Conservation (phyloP, 1,284 basidiomycete species). For the Trichosporon faecale region DNA sequence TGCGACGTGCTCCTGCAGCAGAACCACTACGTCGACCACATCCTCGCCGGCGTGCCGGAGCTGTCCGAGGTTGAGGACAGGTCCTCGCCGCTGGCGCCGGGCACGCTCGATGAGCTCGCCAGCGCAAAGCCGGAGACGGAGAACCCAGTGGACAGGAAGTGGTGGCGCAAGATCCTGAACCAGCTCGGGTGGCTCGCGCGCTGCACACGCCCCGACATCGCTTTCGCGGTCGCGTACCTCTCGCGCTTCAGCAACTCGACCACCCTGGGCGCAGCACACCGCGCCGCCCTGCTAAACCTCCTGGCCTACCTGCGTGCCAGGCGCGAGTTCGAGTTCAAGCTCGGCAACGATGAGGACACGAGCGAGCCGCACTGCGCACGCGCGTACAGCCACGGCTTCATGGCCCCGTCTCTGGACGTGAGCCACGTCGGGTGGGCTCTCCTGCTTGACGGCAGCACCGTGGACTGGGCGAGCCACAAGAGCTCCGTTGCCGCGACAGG, state of each 20-base stretch:
- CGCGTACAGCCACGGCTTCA: conserved; percentile 6
- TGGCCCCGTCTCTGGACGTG: not conserved
- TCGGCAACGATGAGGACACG: conserved; percentile 9
- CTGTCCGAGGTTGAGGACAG: not conserved
- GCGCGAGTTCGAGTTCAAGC: conserved; percentile 8
- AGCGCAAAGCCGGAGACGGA: not conserved
- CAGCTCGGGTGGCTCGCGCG: conserved; percentile 2
- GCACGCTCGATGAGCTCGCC: not conserved
- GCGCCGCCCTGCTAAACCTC: not conserved
- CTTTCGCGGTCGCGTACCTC: conserved; percentile 3
- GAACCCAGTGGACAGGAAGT: not conserved
- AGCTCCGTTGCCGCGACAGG: not conserved
- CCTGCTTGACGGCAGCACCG: not conserved
- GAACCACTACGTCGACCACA: not conserved
- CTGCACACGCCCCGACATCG: not conserved
- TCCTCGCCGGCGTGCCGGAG: not conserved
- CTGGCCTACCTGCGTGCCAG: not conserved
- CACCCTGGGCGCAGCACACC: not conserved
- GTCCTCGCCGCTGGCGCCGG: not conserved
- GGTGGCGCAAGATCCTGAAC: conserved; percentile 1
- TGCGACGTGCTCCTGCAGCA: conserved; percentile 8
- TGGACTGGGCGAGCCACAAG: conserved; percentile 9
- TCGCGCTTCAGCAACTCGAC: not conserved
- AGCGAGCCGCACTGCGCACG: conserved; percentile 1
- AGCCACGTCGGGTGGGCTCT: not conserved